A percentile compares a stretch with the other conserved stretches of the same genome.
Conservation (phyloP, 2,329 filamentous ascomycete genomes). For the Myriosclerotinia curreyana region DNA sequence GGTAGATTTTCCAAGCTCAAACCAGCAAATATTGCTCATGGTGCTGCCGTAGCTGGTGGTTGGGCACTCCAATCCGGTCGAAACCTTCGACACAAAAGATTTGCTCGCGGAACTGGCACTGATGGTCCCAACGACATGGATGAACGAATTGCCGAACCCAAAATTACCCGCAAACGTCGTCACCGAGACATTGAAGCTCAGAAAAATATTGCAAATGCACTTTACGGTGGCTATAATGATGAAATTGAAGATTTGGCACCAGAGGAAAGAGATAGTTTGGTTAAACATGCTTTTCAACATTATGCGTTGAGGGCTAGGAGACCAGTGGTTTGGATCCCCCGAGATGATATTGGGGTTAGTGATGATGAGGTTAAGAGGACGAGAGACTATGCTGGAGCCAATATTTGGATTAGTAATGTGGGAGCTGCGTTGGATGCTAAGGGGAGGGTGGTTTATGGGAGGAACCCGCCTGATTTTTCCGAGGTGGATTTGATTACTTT, state of each 20-base stretch:
- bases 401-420: constrained; percentile 92
- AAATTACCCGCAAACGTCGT: constrained; percentile 43
- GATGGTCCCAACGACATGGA: constrained; percentile 40
- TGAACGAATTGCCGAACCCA: constrained; percentile 13
- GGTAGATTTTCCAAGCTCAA: constrained; percentile 33
- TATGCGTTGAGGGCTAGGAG: constrained; percentile 78
- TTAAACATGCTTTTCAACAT: constrained; percentile 87
- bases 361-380: constrained; percentile 87
- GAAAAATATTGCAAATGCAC: constrained; percentile 67
- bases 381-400: constrained; percentile 51
- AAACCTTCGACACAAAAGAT: constrained; percentile 41
- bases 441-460: constrained; percentile 76
- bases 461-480: constrained; percentile 84
- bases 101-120: constrained; percentile 49
- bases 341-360: constrained; percentile 83
- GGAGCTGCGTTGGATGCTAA: constrained; percentile 84
- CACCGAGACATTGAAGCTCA: constrained; percentile 69
- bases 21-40: constrained; percentile 35
- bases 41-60: constrained; percentile 27
- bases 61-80: constrained; percentile 36
- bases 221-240: constrained; percentile 85
- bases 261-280: constrained; percentile 80
- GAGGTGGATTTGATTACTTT: constrained; percentile 83
- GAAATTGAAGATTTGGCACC: constrained; percentile 93
- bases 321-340: constrained; percentile 90